Conservation (phyloP, 2,329 filamentous ascomycete species). For the Epichloe sylvatica region DNA sequence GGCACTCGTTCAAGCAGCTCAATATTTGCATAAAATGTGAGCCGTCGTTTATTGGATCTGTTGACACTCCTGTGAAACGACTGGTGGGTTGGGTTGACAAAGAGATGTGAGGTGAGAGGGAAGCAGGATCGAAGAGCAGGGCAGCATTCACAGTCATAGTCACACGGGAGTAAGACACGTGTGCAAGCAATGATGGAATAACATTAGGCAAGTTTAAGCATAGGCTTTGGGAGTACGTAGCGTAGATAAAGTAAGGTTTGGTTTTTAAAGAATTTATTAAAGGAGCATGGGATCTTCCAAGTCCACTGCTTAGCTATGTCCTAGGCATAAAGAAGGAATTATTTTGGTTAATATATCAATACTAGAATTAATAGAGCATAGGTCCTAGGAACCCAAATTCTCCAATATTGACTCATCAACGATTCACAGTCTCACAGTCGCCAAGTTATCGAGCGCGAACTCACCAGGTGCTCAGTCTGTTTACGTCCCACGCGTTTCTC, state of each 20-base stretch:
- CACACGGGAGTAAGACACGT: neutral
- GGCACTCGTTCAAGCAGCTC: neutral
- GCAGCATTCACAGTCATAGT: neutral
- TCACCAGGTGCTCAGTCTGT: neutral
- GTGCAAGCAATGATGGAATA: neutral
- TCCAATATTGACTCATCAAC: no score
- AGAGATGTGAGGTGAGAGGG: neutral
- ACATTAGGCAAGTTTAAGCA: no score
- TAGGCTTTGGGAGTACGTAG: no score
- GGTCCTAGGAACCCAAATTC: no score
- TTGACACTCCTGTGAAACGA: neutral
- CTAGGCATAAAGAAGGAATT: neutral
- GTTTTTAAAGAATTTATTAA: no score
- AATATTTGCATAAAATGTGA: neutral
- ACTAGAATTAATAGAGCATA: no score
- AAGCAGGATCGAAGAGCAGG: neutral
- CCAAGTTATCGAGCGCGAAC: neutral
- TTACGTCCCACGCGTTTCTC: neutral
- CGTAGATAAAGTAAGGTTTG: no score
- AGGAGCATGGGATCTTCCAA: neutral
- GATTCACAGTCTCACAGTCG: neutral
- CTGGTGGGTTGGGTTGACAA: neutral
- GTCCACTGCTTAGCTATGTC: neutral
- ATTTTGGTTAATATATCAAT: no score
- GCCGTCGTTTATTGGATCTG: neutral